Evolutionary conservation across 1,139 yeast species (phyloP).

Genomic region (Candida tropicalis): DNA sequence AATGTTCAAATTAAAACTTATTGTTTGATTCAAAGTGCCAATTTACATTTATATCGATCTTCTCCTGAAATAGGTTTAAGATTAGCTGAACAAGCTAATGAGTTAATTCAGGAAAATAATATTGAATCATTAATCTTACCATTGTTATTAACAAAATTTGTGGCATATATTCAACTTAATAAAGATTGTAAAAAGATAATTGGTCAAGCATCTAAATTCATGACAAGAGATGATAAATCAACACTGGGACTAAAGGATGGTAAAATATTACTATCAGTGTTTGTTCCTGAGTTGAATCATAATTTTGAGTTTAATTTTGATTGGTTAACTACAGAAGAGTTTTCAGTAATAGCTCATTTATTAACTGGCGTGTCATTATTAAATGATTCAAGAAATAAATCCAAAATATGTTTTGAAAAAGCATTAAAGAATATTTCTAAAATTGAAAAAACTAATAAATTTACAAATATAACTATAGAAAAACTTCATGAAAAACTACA

Average conservation of each 20-base stretch:
- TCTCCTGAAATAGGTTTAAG: constrained; percentile 23
- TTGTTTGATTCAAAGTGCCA: constrained; percentile 24
- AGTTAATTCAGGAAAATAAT: neutral
- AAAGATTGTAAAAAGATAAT: constrained; percentile 5
- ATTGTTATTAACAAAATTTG: neutral
- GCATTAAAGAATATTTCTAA: constrained; percentile 31
- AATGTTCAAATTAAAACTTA: constrained; percentile 21
- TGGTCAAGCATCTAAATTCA: neutral
- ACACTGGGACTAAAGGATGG: constrained; percentile 1
- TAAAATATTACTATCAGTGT: neutral
- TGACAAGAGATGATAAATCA: neutral
- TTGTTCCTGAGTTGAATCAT: neutral
- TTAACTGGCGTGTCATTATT: constrained; percentile 41
- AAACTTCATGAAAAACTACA: constrained; percentile 18
- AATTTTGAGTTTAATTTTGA: constrained; percentile 20
- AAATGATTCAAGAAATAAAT: constrained; percentile 27
- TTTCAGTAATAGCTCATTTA: constrained; percentile 40
- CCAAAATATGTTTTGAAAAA: constrained; percentile 36
- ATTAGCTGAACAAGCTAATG: constrained; percentile 20
- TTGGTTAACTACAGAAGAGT: constrained; percentile 49
- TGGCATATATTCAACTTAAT: constrained; percentile 1
- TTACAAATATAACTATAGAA: constrained; percentile 4
- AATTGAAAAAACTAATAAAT: constrained; percentile 1
- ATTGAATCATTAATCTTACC: constrained; percentile 4
- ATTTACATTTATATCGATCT: constrained; percentile 31